These are phyloP conservation scores for Emericellopsis atlantica DNA, from an alignment of 2,329 filamentous ascomycete species.

Conservation along the genomic window DNA sequence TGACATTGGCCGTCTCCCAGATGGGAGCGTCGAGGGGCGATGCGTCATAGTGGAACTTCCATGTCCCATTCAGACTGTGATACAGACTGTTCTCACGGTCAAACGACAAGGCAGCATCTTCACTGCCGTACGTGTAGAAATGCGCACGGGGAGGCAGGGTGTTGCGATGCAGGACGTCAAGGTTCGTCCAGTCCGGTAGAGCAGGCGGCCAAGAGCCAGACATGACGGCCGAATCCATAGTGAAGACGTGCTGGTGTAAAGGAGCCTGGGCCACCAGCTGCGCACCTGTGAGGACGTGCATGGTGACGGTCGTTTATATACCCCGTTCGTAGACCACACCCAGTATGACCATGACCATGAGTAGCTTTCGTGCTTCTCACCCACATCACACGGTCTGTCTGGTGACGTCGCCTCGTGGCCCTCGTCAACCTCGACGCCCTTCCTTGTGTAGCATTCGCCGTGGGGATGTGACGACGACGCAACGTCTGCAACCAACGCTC, in stretches of 20 bases:
- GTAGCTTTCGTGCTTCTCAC: too few species aligned
- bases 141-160: slow-evolving; percentile 5
- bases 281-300: too few species aligned
- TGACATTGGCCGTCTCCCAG: slow-evolving; percentile 5
- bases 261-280: too few species aligned
- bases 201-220: neutral
- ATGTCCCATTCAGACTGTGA: slow-evolving; percentile 30
- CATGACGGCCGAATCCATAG: neutral
- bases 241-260: neutral
- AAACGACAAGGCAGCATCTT: slow-evolving; percentile 16
- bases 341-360: too few species aligned
- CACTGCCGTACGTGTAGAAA: slow-evolving; percentile 1
- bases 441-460: too few species aligned
- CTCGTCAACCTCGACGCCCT: too few species aligned
- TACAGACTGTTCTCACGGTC: slow-evolving; percentile 18
- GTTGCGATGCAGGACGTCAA: slow-evolving; percentile 7
- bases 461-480: too few species aligned
- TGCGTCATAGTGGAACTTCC: slow-evolving; percentile 20
- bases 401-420: too few species aligned
- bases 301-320: too few species aligned
- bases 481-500: too few species aligned
- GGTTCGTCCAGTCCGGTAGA: slow-evolving; percentile 16
- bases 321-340: neutral
- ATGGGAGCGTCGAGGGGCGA: slow-evolving; percentile 14
- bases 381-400: too few species aligned